Evolutionary conservation across 1,284 basidiomycete species (phyloP), one percentile per base, ranked within the genome.

Genomic region (Cerrena zonata): DNA sequence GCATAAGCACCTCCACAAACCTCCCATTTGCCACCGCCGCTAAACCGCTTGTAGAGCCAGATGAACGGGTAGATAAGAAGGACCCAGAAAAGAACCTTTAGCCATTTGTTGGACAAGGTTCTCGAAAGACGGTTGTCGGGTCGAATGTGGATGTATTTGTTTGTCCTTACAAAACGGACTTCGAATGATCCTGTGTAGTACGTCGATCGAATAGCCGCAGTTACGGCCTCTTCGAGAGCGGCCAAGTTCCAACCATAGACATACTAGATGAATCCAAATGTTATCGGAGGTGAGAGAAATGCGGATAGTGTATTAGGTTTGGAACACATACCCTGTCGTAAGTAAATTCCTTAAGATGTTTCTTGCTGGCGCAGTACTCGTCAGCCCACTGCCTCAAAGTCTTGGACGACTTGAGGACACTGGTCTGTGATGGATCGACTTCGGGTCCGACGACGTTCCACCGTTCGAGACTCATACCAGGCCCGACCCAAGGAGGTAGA

Each of bases 201-300:
- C 56, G 53, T 78, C 68, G 46, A 76, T 60, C 67, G 84, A 70
- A 54, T 69, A 2, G 77, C 71, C 1, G 71, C 69, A 49, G 73
- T 74, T 34, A 85, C 73, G 27, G 82, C 79, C 30, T 62, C 59
- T 56, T 76, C 71, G 3, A 89, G 66, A 36, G 74, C 75, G 21
- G 71, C 68, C 24, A 82, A 68, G 61, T 89, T 77, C 88, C 88
- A 91, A 5, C 83, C 84, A 62, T 83, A 83, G 21, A 84, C 66
- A 15, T 77, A 67, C 81, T 84, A 53, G 19, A 46, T 18, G 18
- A 4, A 21, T 5, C 26, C 4, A 34, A 27, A n/a, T 4, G 23
- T 27, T 27, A 22, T 11, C 43, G 43, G 24, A 23, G 15, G 45
- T 11, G 4, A 26, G 5, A n/a, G 7, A 26, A 39, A 38, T 30